Evolutionary conservation across 352 stramenopile species (phyloP), one percentile per base, ranked within the genome.

Genomic region (Thraustochytrium striatum): DNA sequence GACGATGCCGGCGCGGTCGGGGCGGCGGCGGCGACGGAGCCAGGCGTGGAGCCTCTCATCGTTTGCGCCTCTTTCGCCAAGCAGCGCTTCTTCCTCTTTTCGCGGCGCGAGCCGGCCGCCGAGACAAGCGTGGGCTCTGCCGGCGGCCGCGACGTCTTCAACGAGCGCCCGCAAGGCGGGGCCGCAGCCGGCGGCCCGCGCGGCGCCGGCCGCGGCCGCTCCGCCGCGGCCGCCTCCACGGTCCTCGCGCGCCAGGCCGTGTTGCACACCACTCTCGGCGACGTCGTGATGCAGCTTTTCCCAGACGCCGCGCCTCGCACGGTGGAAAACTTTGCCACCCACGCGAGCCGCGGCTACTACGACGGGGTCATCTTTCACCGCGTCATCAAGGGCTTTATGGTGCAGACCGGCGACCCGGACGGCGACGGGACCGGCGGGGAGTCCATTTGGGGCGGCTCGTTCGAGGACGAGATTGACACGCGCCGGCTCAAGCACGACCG

Each of bases 321-420:
- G 0, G 80, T 84, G 33, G 61, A 99, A 85, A 99, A 99, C 83
- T 99, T 99, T 81, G 95, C 90, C 79, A 96, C 91, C 7, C 95
- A 99, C 81, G 90, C 93, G 3, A 88, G 91, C 78, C 94, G 94
- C 39, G 94, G 95, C 2, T 99, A 99, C 87, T 99, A 99, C 83
- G 95, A 99, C 86, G 96, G 97, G 82, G 85, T 98, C 9, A 92
- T 98, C 69, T 99, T 99, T 84, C 97, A 99, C 86, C 93, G 97
- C 65, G 93, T 99, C 70, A 99, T 99, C 85, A 97, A 97, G 84
- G 95, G 94, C 61, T 99, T 99, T 82, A 99, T 99, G 95, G 86
- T 99, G 47, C 95, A 99, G 88, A 92, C 87, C 0, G 91, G 91
- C 1, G 82, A 86, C 59, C 83, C 83, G 9, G 53, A 85, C 36